Conservation (phyloP, 352 stramenopile species). For the Elongisporangium anandrum region DNA sequence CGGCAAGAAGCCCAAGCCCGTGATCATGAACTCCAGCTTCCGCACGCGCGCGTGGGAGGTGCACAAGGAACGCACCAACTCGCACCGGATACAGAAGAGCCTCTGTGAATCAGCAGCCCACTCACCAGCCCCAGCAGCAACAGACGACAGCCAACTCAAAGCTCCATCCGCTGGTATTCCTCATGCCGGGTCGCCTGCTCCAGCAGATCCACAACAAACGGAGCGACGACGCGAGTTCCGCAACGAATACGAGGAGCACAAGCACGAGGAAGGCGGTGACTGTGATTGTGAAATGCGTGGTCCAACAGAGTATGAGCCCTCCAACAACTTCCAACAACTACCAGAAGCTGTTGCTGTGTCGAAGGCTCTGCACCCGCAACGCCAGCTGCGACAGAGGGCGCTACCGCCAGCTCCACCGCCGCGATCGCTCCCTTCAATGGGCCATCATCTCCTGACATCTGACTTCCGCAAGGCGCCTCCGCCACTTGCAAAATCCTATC, state of each 20-base stretch:
- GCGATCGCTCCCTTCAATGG: background rate
- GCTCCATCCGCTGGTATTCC: background rate
- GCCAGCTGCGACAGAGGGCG: background rate
- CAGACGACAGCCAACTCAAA: slow-evolving; percentile 1
- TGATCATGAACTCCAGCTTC: slow-evolving; percentile 60
- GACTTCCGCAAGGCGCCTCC: background rate
- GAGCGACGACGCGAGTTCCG: background rate
- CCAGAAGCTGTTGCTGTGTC: background rate
- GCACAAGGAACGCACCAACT: slow-evolving; percentile 55
- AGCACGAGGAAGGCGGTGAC: background rate
- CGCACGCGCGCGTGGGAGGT: slow-evolving; percentile 50
- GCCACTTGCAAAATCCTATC: background rate
- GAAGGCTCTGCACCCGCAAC: background rate
- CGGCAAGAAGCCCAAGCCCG: slow-evolving; percentile 51
- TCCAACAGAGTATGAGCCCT: too few relatives aligned
- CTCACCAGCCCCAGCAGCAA: slow-evolving; percentile 10
- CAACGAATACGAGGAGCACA: background rate
- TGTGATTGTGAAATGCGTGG: background rate
- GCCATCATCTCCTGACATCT: background rate
- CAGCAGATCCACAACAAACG: background rate
- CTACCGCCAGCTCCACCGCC: too few relatives aligned
- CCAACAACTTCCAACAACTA: background rate
- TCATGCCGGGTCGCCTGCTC: background rate
- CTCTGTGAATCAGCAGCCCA: background rate
- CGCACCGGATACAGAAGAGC: slow-evolving; percentile 34